Evolutionary conservation across 352 stramenopile species (phyloP), one percentile per base, ranked within the genome.

Genomic region (Phytophthora nicotianae): DNA sequence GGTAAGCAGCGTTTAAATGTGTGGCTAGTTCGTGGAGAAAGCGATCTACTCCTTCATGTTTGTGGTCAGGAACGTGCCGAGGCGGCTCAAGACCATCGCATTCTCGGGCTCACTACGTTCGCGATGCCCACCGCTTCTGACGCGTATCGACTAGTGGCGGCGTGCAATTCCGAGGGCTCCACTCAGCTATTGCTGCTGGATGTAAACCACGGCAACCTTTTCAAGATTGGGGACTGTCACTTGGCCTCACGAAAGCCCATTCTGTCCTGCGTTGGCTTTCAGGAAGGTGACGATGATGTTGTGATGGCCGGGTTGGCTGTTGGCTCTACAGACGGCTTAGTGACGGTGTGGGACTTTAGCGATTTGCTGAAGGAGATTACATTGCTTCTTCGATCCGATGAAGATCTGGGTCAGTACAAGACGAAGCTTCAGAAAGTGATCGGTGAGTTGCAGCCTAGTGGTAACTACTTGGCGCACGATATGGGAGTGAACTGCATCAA

Each of bases 1-100:
- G 88, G 88, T 46, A 96, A 96, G 52, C 84, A 96, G 53, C 80
- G 79, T 2, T 43, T 96, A 32, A 94, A 91, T 40, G 79, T 81
- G 35, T 96, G 88, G 88, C 57, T 75, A 11, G 79, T 93, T 32
- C 43, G 56, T 10, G 65, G 56, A 45, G 51, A 65, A 32, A 57
- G 50, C 7, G 65, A 81, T 23, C 10, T 67, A 0, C 65, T 93
- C 17, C 74, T 81, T 41, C 74, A 88, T 51, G 37, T 96, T 11
- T 86, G 71, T 32, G 77, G 84, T 29, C 76, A 87, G n/a, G 86
- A 93, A 54, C 74, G 66, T 37, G 60, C 55, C 1, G 72, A 81
- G 13, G 80, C 77, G 29, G 62, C 81, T 11, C 88, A 96, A 35
- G 88, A 96, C 54, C 88, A 96, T 53, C 88, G 88, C 50, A 94